phyloP scores from a whole-genome alignment of 208 protist species.

The Leishmania lainsoni region DNA sequence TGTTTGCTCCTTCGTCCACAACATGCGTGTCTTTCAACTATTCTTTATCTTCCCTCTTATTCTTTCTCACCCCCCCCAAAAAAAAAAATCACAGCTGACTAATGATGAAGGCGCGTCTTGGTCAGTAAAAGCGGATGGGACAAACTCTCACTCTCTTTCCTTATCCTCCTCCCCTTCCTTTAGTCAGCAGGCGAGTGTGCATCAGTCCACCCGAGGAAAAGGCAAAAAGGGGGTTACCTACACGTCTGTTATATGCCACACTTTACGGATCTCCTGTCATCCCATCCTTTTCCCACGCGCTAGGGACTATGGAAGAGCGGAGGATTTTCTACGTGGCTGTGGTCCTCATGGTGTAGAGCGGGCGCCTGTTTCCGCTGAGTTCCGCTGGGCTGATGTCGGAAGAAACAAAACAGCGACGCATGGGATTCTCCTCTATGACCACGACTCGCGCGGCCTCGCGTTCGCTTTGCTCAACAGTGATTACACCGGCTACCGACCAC shows the following conservation, averaged over 20 bases:
- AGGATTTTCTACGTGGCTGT: background rate
- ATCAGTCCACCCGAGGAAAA: background rate
- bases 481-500: no score
- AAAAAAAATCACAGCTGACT: background rate
- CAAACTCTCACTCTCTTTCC: background rate
- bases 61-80: no score
- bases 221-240: no score
- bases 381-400: background rate
- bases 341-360: background rate
- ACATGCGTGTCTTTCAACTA: background rate
- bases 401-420: no score
- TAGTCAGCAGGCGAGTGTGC: background rate
- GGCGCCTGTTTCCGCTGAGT: background rate
- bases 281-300: background rate
- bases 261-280: background rate
- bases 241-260: background rate
- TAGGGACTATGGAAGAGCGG: background rate
- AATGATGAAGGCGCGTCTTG: background rate
- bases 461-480: no score
- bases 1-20: background rate
- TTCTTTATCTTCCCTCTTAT: background rate
- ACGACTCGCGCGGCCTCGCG: no score
- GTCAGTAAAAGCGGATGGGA: background rate
- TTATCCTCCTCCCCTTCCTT: background rate
- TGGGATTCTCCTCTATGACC: no score